Conservation (phyloP, 768 basidiomycete genomes). For the Suillus weaverae region DNA sequence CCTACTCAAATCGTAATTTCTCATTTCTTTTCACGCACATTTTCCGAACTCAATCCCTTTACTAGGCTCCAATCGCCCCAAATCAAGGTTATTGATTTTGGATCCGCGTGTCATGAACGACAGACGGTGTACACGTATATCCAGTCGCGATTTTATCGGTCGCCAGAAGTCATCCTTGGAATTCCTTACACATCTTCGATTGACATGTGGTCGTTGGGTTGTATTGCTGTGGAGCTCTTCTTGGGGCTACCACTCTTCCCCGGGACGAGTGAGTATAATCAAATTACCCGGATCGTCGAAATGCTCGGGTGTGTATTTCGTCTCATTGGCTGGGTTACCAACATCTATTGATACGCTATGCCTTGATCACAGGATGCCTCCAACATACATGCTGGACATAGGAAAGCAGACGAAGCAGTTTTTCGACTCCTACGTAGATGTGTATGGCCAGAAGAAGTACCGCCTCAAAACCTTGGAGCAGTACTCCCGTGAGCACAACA, state of each 20-base stretch:
- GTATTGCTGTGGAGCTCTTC: constrained; percentile 98
- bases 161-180: constrained; percentile 94
- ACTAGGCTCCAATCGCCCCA: constrained; percentile 90
- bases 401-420: constrained; percentile 96
- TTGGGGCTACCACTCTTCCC: constrained; percentile 95
- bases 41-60: constrained; percentile 5
- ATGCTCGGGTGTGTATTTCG: constrained; percentile 85
- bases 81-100: constrained; percentile 99
- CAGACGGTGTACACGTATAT: constrained; percentile 99
- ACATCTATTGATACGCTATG: not conserved
- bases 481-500: constrained; percentile 92
- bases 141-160: constrained; percentile 97
- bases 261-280: constrained; percentile 99
- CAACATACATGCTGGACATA: constrained; percentile 89
- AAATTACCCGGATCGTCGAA: constrained; percentile 93
- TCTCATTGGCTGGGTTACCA: not conserved
- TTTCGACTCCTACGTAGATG: constrained; percentile 79
- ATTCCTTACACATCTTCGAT: constrained; percentile 93
- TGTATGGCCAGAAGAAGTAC: constrained; percentile 80
- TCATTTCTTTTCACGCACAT: not conserved
- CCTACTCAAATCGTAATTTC: constrained; percentile 82
- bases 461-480: constrained; percentile 90
- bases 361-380: constrained; percentile 67
- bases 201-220: constrained; percentile 99
- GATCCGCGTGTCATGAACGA: constrained; percentile 96